Evolutionary conservation across 805 yeast genomes (phyloP).

Genomic region (Tetrapisispora iriomotensis): DNA sequence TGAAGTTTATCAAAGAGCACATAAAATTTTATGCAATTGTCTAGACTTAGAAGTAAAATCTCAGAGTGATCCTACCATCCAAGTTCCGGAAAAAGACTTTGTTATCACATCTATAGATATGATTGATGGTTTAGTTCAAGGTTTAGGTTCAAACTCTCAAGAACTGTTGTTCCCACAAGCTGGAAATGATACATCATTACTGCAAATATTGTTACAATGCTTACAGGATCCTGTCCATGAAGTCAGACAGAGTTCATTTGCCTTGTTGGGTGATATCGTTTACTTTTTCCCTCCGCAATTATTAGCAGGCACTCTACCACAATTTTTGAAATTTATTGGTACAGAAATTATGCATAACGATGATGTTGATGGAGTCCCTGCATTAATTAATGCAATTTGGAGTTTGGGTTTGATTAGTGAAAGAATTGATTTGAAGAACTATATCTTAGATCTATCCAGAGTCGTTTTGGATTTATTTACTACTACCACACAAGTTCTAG

Average conservation of each 20-base stretch:
- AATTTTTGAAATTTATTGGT: conserved; percentile 55
- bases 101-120: conserved; percentile 81
- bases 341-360: conserved; percentile 47
- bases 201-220: conserved; percentile 57
- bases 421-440: conserved; percentile 31
- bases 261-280: conserved; percentile 83
- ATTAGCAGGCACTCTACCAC: conserved; percentile 28
- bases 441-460: conserved; percentile 23
- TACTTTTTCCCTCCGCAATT: conserved; percentile 38
- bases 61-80: conserved; percentile 53
- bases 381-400: conserved; percentile 73
- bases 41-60: conserved; percentile 57
- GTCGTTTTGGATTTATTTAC: conserved; percentile 23
- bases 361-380: conserved; percentile 26
- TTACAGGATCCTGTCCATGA: conserved; percentile 70
- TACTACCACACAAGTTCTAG: conserved; percentile 17
- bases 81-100: conserved; percentile 83
- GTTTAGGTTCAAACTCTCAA: conserved; percentile 55
- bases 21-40: conserved; percentile 56
- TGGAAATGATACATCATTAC: conserved; percentile 32
- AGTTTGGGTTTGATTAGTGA: conserved; percentile 79
- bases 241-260: conserved; percentile 89
- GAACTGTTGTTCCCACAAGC: conserved; percentile 32
- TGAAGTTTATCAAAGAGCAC: conserved; percentile 73
- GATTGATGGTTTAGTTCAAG: conserved; percentile 88